Conservation (phyloP, 306 rosid genomes). For the Quercus dentata region DNA sequence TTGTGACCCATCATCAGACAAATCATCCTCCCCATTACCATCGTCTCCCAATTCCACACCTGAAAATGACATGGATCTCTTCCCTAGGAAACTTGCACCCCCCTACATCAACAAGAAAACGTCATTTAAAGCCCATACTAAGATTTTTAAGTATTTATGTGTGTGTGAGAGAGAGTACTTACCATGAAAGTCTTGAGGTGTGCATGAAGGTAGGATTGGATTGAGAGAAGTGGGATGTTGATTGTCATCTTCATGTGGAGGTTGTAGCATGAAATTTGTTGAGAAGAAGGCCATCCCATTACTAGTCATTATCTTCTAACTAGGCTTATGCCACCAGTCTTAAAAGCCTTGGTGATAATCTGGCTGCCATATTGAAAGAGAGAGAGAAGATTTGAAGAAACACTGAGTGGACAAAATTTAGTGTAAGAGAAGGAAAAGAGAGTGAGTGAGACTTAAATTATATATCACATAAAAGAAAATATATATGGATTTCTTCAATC, state of each 20-base stretch:
- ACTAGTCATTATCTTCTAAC: constrained; percentile 26
- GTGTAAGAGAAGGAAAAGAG: constrained; percentile 22
- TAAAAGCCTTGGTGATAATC: constrained; percentile 20
- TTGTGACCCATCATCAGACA: constrained; percentile 90
- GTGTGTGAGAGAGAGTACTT: constrained; percentile 5
- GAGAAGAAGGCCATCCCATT: constrained; percentile 94
- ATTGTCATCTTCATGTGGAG: constrained; percentile 66
- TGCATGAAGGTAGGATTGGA: constrained; percentile 68
- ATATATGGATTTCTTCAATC: constrained; percentile 26
- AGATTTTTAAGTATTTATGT: background rate
- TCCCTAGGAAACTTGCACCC: constrained; percentile 69
- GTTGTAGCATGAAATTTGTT: constrained; percentile 88
- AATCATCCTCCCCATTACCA: constrained; percentile 74
- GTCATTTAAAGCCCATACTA: background rate
- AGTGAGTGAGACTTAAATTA: background rate
- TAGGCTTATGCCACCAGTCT: constrained; percentile 23
- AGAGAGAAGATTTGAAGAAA: constrained; percentile 19
- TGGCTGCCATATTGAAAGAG: constrained; percentile 30
- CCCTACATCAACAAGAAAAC: constrained; percentile 41
- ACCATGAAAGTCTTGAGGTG: constrained; percentile 92
- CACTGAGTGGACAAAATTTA: constrained; percentile 13
- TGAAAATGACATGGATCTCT: constrained; percentile 86
- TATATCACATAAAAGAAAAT: constrained; percentile 11
- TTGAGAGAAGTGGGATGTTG: constrained; percentile 71
- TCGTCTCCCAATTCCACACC: constrained; percentile 76